Base-by-base conservation (phyloP, 352 stramenopile genomes). In the Halophytophthora batemanensis region DNA sequence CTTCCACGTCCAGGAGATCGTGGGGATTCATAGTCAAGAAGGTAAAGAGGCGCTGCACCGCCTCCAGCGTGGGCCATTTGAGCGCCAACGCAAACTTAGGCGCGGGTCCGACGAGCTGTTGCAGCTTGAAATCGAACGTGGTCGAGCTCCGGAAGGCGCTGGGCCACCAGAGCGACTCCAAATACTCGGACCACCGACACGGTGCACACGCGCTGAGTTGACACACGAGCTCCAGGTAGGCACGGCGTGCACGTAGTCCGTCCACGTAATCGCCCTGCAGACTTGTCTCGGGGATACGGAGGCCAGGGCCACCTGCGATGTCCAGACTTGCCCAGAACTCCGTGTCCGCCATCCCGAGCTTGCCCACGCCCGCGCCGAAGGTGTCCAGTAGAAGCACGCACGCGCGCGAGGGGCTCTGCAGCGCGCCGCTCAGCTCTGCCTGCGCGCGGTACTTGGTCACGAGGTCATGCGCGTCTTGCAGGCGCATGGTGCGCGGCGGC, bases 91-190 rank as follows among this genome's bases (percentile, higher is more conserved):
- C 40, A 31, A 66, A 52, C 33, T 40, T 59, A 3, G 59, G 47
- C 3, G 25, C 17, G 0, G 23, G 6, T 8, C 23, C 47, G 14
- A 62, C 21, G 31, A 39, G 35, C 18, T 25, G 40, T 5, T 13
- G 42, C 28, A 39, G 17, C 35, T 10, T 22, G 13, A 29, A 5
- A 1, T 15, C 58, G 41, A 41, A 23, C 6, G 53, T 42, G n/a
- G 50, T 14, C 21, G 49, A 57, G 36, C 50, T 36, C 22, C 25
- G n/a, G 23, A 62, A 42, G 29, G 55, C 14, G 15, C 22, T 21
- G 4, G 59, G 59, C 59, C 46, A 55, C 59, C 59, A 66, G 22
- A 66, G 25, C 31, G 37, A 36, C 53, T 66, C 59, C 42, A 66
- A 59, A 13, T 4, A 37, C 21, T 66, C 42, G 7, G 6, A 19